These are phyloP conservation scores for Canavalia ensiformis DNA, from an alignment of 306 rosid species.

Conservation along the genomic window DNA sequence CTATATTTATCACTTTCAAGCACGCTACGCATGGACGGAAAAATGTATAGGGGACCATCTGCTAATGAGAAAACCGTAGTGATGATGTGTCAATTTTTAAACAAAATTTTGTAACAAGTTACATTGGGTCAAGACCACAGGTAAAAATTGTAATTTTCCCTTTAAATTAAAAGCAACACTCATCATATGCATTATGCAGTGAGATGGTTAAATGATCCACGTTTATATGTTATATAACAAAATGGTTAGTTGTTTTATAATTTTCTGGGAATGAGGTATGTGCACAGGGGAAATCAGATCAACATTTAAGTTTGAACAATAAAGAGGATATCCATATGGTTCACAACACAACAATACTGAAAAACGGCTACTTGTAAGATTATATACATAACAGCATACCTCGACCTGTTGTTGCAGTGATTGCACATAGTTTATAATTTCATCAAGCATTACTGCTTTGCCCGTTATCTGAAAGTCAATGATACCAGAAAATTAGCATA, in stretches of 20 bases:
- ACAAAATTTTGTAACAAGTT: not conserved
- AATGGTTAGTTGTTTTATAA: not conserved
- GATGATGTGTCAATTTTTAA: not conserved
- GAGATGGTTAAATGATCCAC: not conserved
- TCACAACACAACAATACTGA: slow-evolving; percentile 2
- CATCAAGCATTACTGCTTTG: slow-evolving; percentile 91
- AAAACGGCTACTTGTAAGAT: slow-evolving; percentile 3
- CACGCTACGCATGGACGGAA: not conserved
- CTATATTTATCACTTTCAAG: not conserved
- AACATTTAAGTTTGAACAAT: not conserved
- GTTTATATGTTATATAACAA: not conserved
- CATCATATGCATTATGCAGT: no score
- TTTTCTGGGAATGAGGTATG: not conserved
- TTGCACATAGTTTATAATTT: slow-evolving; percentile 88
- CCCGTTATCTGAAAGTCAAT: slow-evolving; percentile 73
- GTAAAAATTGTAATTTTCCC: not conserved
- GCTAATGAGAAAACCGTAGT: not conserved
- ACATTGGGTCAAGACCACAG: not conserved
- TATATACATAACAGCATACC: slow-evolving; percentile 59
- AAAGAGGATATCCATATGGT: not conserved
- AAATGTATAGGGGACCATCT: not conserved
- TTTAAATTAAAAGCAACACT: not conserved
- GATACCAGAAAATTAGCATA: slow-evolving; percentile 2
- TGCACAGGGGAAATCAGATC: slow-evolving; percentile 21
- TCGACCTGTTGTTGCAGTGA: slow-evolving; percentile 92